A percentile compares a stretch with the other conserved stretches of the same genome.
Evolutionary conservation across 495 filamentous ascomycete species (phyloP).

Genomic region (Aspergillus heteromorphus): DNA sequence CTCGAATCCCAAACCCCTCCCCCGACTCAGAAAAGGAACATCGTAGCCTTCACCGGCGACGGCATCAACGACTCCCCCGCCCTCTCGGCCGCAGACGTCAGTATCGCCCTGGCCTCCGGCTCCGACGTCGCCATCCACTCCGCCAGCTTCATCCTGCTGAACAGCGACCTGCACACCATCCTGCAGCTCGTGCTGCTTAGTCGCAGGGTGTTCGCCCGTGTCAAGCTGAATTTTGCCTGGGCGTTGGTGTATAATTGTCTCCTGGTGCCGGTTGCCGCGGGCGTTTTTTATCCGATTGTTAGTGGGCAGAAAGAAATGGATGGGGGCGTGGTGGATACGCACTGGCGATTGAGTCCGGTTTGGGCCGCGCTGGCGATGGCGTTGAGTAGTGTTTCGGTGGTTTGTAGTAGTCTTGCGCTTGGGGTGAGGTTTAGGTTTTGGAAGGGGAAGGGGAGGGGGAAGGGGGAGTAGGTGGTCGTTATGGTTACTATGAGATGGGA

Average conservation of each 20-base stretch:
- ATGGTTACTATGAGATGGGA: too few relatives aligned
- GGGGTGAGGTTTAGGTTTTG: too few relatives aligned
- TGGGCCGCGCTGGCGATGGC: slow-evolving; percentile 90
- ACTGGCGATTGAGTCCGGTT: slow-evolving; percentile 64
- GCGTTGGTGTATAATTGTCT: slow-evolving; percentile 79
- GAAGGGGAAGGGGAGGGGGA: slow-evolving; percentile 15
- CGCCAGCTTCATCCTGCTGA: slow-evolving; percentile 80
- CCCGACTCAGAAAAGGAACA: too few relatives aligned
- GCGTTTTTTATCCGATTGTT: slow-evolving; percentile 67
- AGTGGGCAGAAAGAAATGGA: slow-evolving; percentile 34
- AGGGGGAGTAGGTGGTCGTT: slow-evolving; percentile 2
- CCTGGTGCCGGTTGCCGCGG: slow-evolving; percentile 79
- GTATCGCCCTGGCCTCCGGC: slow-evolving; percentile 78
- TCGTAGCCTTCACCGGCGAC: slow-evolving; percentile 69
- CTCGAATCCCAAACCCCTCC: too few relatives aligned
- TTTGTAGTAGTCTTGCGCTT: slow-evolving; percentile 65
- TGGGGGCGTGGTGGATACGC: slow-evolving; percentile 24
- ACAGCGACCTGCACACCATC: slow-evolving; percentile 61
- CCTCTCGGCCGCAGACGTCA: slow-evolving; percentile 72
- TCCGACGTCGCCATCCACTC: slow-evolving; percentile 80
- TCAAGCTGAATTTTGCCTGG: slow-evolving; percentile 87
- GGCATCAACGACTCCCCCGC: slow-evolving; percentile 89
- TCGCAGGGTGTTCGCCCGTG: slow-evolving; percentile 64
- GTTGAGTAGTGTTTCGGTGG: slow-evolving; percentile 74
- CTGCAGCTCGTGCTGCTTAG: slow-evolving; percentile 70